Evolutionary conservation across 768 basidiomycete species (phyloP).

Genomic region (Lyophyllum decastes): DNA sequence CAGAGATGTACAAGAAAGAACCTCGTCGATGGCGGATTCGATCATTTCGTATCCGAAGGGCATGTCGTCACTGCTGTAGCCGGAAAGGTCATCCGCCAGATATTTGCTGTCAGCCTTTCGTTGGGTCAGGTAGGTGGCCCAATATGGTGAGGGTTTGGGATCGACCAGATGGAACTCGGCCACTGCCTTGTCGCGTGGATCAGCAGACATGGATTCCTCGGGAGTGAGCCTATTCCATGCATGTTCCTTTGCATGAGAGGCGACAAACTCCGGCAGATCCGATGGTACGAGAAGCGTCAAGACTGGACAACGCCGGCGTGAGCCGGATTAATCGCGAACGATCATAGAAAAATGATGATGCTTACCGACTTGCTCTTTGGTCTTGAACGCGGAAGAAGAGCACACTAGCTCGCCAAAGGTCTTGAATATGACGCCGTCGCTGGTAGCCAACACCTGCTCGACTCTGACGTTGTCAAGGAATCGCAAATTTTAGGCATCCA

Average conservation of each 20-base stretch:
- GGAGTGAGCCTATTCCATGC: background rate
- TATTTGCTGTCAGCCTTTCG: background rate
- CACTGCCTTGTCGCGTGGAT: background rate
- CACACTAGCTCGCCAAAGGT: background rate
- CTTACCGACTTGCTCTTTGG: background rate
- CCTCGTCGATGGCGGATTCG: background rate
- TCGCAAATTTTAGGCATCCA: background rate
- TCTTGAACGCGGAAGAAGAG: background rate
- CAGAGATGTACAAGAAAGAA: background rate
- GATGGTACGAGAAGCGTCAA: slow-evolving; percentile 1
- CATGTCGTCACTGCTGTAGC: background rate
- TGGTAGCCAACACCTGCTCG: slow-evolving; percentile 3
- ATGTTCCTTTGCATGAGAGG: background rate
- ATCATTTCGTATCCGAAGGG: slow-evolving; percentile 2
- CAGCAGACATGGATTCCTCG: background rate
- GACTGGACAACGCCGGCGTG: background rate
- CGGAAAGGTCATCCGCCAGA: background rate
- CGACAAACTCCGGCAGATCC: background rate
- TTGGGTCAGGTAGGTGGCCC: background rate
- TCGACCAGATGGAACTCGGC: slow-evolving; percentile 1
- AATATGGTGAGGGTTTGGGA: background rate
- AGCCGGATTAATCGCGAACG: background rate
- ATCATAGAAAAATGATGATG: background rate
- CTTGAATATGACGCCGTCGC: slow-evolving; percentile 5
- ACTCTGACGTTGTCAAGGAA: background rate